phyloP scores from a whole-genome alignment of 169 alveolate genomes.

The Cyclospora cayetanensis region DNA sequence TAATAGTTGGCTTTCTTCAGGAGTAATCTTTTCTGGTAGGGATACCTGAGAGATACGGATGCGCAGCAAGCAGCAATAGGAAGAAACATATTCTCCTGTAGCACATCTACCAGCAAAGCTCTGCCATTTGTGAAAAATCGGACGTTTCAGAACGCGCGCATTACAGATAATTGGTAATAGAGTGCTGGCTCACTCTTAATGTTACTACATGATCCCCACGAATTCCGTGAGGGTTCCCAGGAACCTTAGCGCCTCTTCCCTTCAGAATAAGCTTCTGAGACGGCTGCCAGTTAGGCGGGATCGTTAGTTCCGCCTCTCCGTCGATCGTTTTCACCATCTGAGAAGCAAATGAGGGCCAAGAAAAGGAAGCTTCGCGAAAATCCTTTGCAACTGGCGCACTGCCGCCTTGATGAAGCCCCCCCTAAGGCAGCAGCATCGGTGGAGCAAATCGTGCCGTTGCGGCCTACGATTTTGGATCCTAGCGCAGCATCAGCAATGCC shows the following conservation, averaged over 20 bases:
- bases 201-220: slow-evolving; percentile 55
- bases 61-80: background rate
- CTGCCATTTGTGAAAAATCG: background rate
- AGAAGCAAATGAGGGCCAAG: background rate
- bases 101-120: background rate
- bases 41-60: background rate
- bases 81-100: background rate
- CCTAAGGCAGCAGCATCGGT: too few relatives aligned
- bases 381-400: too few relatives aligned
- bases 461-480: slow-evolving; percentile 26
- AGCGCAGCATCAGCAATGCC: slow-evolving; percentile 15
- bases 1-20: slow-evolving; percentile 25
- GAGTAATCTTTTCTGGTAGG: background rate
- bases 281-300: slow-evolving; percentile 8
- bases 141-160: background rate
- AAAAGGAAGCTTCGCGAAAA: too few relatives aligned
- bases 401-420: too few relatives aligned
- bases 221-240: background rate
- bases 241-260: slow-evolving; percentile 25
- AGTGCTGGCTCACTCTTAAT: background rate
- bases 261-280: slow-evolving; percentile 10
- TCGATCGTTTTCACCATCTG: slow-evolving; percentile 47
- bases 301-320: background rate
- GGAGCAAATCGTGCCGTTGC: background rate
- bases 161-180: background rate